phyloP scores from a whole-genome alignment of 192 early-diverging fungal species.

The Backusella parvicylindrica region DNA sequence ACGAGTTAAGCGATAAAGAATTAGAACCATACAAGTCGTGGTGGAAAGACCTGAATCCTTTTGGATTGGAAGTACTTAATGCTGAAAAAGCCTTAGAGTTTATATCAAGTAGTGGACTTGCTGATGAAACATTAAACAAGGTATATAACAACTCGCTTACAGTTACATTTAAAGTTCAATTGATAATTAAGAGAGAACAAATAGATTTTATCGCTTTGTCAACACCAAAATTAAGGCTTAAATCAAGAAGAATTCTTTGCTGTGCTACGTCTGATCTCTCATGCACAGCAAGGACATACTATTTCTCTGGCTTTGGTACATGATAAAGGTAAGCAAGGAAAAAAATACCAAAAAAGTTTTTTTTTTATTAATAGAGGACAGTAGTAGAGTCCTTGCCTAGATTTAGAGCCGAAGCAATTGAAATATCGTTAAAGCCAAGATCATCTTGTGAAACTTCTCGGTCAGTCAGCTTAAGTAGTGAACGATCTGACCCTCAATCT shows the following conservation, averaged over 20 bases:
- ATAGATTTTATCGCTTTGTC: constrained; percentile 29
- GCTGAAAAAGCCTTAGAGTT: constrained; percentile 11
- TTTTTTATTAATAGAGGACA: background rate
- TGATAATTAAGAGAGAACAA: background rate
- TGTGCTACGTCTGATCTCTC: constrained; percentile 27
- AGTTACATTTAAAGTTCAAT: background rate
- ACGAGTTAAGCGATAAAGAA: constrained; percentile 1
- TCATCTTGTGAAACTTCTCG: background rate
- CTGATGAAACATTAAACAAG: constrained; percentile 20
- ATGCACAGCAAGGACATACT: constrained; percentile 26
- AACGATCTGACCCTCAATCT: background rate
- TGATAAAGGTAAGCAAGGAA: background rate
- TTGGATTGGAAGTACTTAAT: constrained; percentile 12
- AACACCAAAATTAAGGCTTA: constrained; percentile 13
- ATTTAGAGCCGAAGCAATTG: background rate
- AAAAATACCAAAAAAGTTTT: background rate
- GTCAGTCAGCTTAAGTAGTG: background rate
- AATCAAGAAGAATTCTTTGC: constrained; percentile 31
- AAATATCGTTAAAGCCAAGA: background rate
- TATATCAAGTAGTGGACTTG: constrained; percentile 14
- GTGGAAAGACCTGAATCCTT: constrained; percentile 35
- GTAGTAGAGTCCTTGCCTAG: background rate
- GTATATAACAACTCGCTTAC: constrained; percentile 3
- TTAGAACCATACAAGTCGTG: constrained; percentile 10
- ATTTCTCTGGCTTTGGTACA: background rate